Percentiles rank a stretch among this genome's conserved stretches.
These are phyloP conservation scores for Taphrina flavorubra DNA, from an alignment of 1,139 yeast species.

Conservation along the genomic window DNA sequence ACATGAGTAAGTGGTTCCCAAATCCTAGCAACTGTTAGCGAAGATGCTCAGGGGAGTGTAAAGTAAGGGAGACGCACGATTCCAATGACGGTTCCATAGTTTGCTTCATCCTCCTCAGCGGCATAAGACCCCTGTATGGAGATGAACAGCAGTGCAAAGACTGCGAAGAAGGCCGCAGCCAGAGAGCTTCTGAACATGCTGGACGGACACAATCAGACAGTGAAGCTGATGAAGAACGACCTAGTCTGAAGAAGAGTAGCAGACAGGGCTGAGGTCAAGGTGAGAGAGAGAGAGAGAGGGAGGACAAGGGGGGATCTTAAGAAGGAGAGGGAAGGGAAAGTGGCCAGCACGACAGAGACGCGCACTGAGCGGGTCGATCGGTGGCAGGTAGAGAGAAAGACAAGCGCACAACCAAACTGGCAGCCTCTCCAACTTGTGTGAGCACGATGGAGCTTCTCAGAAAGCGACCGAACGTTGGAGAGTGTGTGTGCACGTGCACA, in stretches of 20 bases:
- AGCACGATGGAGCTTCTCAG: too few species aligned
- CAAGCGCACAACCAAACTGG: too few species aligned
- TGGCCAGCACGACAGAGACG: conserved; percentile 17
- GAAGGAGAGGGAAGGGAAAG: background rate
- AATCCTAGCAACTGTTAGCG: conserved; percentile 54
- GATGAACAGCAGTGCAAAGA: conserved; percentile 38
- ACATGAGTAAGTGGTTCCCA: conserved; percentile 92
- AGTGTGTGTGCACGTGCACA: too few species aligned
- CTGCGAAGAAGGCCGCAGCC: conserved; percentile 38
- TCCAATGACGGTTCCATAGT: conserved; percentile 38
- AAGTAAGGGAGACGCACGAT: conserved; percentile 16
- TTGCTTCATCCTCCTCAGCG: conserved; percentile 29
- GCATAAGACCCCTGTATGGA: conserved; percentile 30
- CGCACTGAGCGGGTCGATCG: background rate
- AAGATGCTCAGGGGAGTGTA: background rate
- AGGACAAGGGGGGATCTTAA: conserved; percentile 17
- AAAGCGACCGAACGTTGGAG: too few species aligned
- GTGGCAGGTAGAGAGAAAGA: conserved; percentile 1
- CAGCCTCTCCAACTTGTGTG: too few species aligned
- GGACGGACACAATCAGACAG: background rate
- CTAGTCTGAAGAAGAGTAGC: too few species aligned
- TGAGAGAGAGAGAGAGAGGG: background rate
- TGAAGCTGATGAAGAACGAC: background rate
- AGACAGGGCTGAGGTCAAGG: background rate
- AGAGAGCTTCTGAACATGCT: conserved; percentile 34